Conservation (phyloP, 2,329 filamentous ascomycete species). For the Onygenales sp. region DNA sequence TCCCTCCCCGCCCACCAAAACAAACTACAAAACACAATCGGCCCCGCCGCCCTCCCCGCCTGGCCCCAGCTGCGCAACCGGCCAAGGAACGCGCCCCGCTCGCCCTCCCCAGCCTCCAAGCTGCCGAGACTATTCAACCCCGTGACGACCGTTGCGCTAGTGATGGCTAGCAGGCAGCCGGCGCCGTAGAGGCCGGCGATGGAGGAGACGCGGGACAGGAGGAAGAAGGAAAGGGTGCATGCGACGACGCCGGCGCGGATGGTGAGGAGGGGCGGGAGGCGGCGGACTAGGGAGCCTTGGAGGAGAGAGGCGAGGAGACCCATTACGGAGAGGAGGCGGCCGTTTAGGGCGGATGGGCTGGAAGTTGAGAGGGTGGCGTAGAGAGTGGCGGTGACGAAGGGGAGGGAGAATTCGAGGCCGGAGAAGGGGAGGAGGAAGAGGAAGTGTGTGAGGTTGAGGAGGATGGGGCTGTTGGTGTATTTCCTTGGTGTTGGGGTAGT, state of each 20-base stretch:
- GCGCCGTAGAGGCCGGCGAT: constrained; percentile 67
- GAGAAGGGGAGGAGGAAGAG: constrained; percentile 93
- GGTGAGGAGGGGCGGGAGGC: constrained; percentile 68
- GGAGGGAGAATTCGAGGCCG: constrained; percentile 94
- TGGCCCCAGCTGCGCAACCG: constrained; percentile 74
- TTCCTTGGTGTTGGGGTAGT: constrained; percentile 19
- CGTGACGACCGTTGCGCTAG: constrained; percentile 89
- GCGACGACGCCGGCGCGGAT: constrained; percentile 70
- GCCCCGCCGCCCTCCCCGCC: constrained; percentile 75
- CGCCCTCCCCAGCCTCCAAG: constrained; percentile 71
- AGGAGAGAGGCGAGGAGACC: constrained; percentile 86
- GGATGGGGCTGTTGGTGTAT: constrained; percentile 70
- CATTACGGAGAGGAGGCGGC: constrained; percentile 78
- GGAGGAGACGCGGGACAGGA: constrained; percentile 62
- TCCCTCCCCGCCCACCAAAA: constrained; percentile 98
- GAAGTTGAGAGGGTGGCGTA: constrained; percentile 50
- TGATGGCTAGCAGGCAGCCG: constrained; percentile 75
- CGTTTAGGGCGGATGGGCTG: constrained; percentile 61
- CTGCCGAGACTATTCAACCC: constrained; percentile 85
- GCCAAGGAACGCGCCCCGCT: constrained; percentile 79
- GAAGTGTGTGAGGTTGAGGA: constrained; percentile 81
- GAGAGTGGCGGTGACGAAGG: constrained; percentile 94
- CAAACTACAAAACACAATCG: constrained; percentile 81
- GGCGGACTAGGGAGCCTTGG: constrained; percentile 82
- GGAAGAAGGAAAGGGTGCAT: constrained; percentile 69